phyloP scores from a whole-genome alignment of 768 basidiomycete species.

The Rhodosporidiobolus sp. region DNA sequence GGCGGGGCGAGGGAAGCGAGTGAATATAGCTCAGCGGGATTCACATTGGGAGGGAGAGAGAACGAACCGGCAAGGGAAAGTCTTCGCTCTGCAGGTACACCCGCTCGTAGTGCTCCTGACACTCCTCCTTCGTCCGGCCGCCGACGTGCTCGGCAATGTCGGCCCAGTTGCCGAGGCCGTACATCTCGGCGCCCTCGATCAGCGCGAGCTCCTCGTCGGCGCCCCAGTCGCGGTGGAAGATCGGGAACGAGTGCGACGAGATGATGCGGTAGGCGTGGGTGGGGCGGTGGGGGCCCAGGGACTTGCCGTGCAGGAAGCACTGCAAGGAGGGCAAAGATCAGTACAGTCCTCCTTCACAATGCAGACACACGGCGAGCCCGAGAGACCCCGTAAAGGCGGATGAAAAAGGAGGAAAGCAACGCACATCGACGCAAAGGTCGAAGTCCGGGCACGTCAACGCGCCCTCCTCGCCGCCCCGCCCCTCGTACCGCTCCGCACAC shows the following conservation, averaged over 20 bases:
- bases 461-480: not conserved
- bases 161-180: constrained; percentile 94
- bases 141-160: constrained; percentile 91
- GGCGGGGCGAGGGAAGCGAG: not conserved
- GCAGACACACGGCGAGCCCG: not conserved
- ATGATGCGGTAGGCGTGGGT: constrained; percentile 89
- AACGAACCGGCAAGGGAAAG: constrained; percentile 76
- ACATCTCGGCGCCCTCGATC: constrained; percentile 77
- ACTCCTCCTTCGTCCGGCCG: constrained; percentile 79
- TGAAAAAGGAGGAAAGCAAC: constrained; percentile 4
- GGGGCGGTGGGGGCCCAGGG: constrained; percentile 78
- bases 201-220: constrained; percentile 96
- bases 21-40: no score
- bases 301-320: constrained; percentile 89
- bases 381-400: not conserved
- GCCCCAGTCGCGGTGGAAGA: constrained; percentile 92
- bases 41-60: not conserved
- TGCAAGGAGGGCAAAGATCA: not conserved
- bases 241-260: constrained; percentile 88
- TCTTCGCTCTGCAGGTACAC: constrained; percentile 73
- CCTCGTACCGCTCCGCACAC: constrained; percentile 61
- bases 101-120: constrained; percentile 78
- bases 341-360: not conserved
- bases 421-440: constrained; percentile 73
- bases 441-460: constrained; percentile 62